These are phyloP conservation scores for Paradendryphiella salina DNA, from an alignment of 2,329 filamentous ascomycete genomes.

Conservation along the genomic window DNA sequence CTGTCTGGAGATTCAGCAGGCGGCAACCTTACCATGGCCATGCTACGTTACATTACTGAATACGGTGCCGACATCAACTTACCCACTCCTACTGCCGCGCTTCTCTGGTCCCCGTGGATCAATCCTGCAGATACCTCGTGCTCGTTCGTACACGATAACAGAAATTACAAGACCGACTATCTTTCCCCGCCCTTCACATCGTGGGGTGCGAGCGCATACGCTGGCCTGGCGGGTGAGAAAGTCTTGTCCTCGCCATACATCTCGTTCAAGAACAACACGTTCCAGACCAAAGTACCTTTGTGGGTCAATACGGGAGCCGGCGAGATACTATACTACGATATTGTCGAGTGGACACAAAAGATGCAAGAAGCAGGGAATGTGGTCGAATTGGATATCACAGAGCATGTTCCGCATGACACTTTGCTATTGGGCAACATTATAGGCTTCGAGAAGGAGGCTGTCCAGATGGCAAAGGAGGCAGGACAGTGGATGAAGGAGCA, in stretches of 20 bases:
- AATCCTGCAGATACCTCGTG: conserved; percentile 39
- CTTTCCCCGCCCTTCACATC: conserved; percentile 43
- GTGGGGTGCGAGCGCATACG: conserved; percentile 51
- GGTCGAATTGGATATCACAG: conserved; percentile 49
- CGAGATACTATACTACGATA: conserved; percentile 51
- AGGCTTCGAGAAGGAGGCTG: conserved; percentile 50
- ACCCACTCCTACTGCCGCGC: conserved; percentile 43
- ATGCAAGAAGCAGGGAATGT: conserved; percentile 49
- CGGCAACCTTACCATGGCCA: conserved; percentile 51
- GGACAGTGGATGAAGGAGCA: conserved; percentile 41
- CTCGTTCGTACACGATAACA: conserved; percentile 34
- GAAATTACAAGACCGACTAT: conserved; percentile 49
- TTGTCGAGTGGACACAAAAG: conserved; percentile 43
- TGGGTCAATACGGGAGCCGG: conserved; percentile 49
- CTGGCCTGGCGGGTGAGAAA: conserved; percentile 19
- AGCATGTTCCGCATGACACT: conserved; percentile 53
- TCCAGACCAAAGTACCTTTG: conserved; percentile 47
- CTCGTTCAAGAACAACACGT: conserved; percentile 44
- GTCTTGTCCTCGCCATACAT: conserved; percentile 45
- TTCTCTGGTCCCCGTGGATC: conserved; percentile 53
- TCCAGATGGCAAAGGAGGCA: conserved; percentile 42
- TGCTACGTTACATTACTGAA: conserved; percentile 54
- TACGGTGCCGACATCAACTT: conserved; percentile 44
- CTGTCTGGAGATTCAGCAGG: conserved; percentile 57
- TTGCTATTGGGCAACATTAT: conserved; percentile 47